Evolutionary conservation across 805 yeast genomes (phyloP), one percentile per base, ranked within the genome.

Genomic region (Candida succiphila): DNA sequence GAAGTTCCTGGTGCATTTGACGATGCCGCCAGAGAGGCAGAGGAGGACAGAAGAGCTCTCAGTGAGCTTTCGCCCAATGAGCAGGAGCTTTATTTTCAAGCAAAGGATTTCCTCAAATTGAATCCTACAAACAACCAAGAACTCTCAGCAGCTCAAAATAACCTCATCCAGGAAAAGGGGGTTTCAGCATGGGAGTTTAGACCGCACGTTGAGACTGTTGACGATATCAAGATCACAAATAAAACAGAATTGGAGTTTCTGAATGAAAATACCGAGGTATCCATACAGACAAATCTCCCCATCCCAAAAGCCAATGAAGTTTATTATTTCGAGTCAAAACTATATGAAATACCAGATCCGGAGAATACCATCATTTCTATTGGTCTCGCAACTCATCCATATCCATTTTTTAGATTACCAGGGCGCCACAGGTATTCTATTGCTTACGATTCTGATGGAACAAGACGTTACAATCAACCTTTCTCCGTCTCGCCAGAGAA

Each of bases 401-500:
- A 92, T 49, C 98, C 98, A 2, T 76, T 80, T 57, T 92, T 92
- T 58, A 66, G 96, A 44, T 62, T 92, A 26, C 97, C 98, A 0
- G 98, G 98, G 0, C 72, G 92, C 49, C 95, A 87, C 47, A 69
- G 78, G 28, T 80, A 76, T 52, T 85, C 96, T 0, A 65, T 86
- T 4, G 72, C 87, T n/a, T 92, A 89, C 56, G 96, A 87, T 41
- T 82, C 94, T 5, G 70, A 70, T 34, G 98, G 97, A 3, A 65
- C 71, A 37, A 68, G 94, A 36, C 68, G 96, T 34, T 69, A 73
- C 40, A 86, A 84, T 52, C 84, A 82, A 52, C 86, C 96, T 5
- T 84, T 85, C 52, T 56, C 39, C 3, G 34, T 52, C 37, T 48
- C 57, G 4, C 49, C 52, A 45, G 54, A 37, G 47, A 60, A 44